These are phyloP conservation scores for Castanea mollissima DNA, from an alignment of 306 rosid species.

Conservation along the genomic window DNA sequence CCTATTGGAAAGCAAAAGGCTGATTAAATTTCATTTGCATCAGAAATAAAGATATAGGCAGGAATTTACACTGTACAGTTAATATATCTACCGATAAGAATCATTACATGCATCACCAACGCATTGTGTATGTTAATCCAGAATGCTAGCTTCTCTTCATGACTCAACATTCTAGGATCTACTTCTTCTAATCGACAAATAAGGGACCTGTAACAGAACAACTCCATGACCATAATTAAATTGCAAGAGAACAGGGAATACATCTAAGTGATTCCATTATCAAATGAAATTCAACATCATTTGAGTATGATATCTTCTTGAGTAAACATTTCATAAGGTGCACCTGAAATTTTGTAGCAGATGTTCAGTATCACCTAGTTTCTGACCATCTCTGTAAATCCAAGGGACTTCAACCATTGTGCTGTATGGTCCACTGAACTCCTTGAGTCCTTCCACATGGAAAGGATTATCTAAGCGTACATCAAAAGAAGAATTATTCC, in stretches of 20 bases:
- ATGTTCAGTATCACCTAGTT: conserved; percentile 59
- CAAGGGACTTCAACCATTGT: conserved; percentile 94
- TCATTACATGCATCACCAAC: conserved; percentile 92
- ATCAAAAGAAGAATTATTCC: conserved; percentile 70
- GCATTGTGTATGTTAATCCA: conserved; percentile 98
- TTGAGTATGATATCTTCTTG: neutral
- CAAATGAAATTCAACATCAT: neutral
- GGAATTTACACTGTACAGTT: neutral
- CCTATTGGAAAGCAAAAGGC: conserved; percentile 49
- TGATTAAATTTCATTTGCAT: conserved; percentile 8
- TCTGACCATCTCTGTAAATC: conserved; percentile 76
- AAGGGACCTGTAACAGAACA: conserved; percentile 61
- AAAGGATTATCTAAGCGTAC: conserved; percentile 81
- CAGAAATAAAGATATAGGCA: conserved; percentile 15
- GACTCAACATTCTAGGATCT: conserved; percentile 71
- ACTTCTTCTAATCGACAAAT: conserved; percentile 71
- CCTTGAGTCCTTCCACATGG: conserved; percentile 84
- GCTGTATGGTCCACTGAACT: conserved; percentile 97
- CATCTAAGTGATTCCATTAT: neutral
- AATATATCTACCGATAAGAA: conserved; percentile 10
- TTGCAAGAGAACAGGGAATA: neutral
- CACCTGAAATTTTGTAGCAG: conserved; percentile 90
- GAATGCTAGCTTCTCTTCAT: conserved; percentile 91
- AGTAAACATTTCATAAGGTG: conserved; percentile 9
- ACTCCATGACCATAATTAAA: conserved; percentile 12